Evolutionary conservation across 306 rosid genomes (phyloP).

Genomic region (Vicia villosa): DNA sequence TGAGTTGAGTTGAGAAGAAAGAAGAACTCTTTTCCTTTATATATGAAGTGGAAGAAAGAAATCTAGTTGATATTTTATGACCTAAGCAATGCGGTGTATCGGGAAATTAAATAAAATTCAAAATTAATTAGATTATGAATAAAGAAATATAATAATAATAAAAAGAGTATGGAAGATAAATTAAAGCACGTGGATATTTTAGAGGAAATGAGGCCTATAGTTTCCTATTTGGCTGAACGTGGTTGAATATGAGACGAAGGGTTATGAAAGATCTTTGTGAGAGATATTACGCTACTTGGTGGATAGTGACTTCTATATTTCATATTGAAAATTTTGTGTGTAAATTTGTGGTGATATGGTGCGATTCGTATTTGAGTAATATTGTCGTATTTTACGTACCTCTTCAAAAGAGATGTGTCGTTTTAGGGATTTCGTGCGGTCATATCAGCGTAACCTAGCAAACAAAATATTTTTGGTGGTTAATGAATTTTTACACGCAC

Average conservation of each 20-base stretch:
- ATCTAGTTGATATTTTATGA: slow-evolving; percentile 32
- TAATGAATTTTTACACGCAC: slow-evolving; percentile 24
- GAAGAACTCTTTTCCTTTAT: slow-evolving; percentile 6
- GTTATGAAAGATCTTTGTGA: slow-evolving; percentile 39
- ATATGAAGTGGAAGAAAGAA: slow-evolving; percentile 15
- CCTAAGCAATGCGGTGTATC: neutral
- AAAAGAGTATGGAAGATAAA: slow-evolving; percentile 3
- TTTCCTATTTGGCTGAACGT: slow-evolving; percentile 46
- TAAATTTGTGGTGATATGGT: neutral
- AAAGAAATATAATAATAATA: neutral
- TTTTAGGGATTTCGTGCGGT: neutral
- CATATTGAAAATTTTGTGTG: neutral
- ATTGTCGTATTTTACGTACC: neutral
- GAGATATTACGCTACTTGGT: slow-evolving; percentile 29
- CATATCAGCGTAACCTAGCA: neutral
- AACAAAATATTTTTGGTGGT: neutral
- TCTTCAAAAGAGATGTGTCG: neutral
- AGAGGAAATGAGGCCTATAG: slow-evolving; percentile 22
- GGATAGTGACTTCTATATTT: slow-evolving; percentile 17
- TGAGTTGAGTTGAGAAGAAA: slow-evolving; percentile 2
- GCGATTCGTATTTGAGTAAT: slow-evolving; percentile 2
- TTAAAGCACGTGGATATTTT: slow-evolving; percentile 75
- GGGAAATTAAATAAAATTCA: neutral
- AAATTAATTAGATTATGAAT: neutral
- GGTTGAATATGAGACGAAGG: slow-evolving; percentile 37